Percentiles rank a stretch among this genome's conserved stretches.
These are phyloP conservation scores for Senna tora DNA, from an alignment of 306 rosid genomes.

Conservation along the genomic window DNA sequence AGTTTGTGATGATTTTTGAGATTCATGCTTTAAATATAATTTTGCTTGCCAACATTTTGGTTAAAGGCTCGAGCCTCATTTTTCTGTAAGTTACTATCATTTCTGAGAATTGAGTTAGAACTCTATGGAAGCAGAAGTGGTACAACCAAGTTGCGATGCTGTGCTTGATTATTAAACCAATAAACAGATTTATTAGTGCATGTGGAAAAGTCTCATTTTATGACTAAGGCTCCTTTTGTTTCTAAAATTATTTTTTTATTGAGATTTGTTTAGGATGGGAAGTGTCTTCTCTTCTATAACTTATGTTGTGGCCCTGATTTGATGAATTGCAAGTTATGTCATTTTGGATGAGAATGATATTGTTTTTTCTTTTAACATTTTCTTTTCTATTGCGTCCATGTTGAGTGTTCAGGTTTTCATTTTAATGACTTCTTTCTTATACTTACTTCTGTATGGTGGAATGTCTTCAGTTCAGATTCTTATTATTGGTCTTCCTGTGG, in stretches of 20 bases:
- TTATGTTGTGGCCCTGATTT: slow-evolving; percentile 2
- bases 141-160: neutral
- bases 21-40: slow-evolving; percentile 30
- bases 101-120: neutral
- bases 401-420: slow-evolving; percentile 9
- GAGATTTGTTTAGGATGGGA: neutral
- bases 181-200: neutral
- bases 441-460: slow-evolving; percentile 21
- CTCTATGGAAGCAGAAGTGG: neutral
- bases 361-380: neutral
- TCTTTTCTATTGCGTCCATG: neutral
- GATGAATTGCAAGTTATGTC: neutral
- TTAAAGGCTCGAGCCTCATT: neutral
- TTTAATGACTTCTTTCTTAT: slow-evolving; percentile 11
- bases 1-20: slow-evolving; percentile 1
- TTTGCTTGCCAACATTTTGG: too few relatives aligned
- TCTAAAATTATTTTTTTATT: neutral
- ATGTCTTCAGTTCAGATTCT: slow-evolving; percentile 18
- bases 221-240: neutral
- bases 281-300: too few relatives aligned
- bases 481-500: slow-evolving; percentile 10
- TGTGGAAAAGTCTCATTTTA: neutral
- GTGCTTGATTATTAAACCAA: neutral
- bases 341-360: neutral
- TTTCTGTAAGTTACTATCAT: neutral